A percentile compares a stretch with the other conserved stretches of the same genome.
Evolutionary conservation across 2,329 filamentous ascomycete genomes (phyloP).

Genomic region (Penicillium sp.): DNA sequence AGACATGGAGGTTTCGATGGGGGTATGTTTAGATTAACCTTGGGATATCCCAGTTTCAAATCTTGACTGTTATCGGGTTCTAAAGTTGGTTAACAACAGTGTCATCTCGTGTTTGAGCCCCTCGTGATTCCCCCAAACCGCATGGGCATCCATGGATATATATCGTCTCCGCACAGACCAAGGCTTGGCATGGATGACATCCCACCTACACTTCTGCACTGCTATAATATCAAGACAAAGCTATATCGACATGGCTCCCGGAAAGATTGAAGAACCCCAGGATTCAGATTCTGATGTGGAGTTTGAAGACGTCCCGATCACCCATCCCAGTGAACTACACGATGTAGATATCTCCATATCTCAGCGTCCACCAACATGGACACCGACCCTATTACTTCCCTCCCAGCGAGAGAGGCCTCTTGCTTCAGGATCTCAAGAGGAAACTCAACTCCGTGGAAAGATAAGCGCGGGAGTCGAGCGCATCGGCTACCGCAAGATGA

Average conservation of each 20-base stretch:
- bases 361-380: slow-evolving; percentile 15
- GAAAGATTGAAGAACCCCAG: not conserved
- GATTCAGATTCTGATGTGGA: slow-evolving; percentile 21
- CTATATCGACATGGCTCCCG: slow-evolving; percentile 3
- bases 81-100: too few relatives aligned
- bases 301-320: slow-evolving; percentile 24
- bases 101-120: too few relatives aligned
- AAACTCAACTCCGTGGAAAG: slow-evolving; percentile 41
- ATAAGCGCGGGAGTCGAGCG: slow-evolving; percentile 18
- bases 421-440: slow-evolving; percentile 59
- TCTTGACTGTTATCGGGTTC: too few relatives aligned
- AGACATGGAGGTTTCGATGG: too few relatives aligned
- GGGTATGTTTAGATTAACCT: too few relatives aligned
- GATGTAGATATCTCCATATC: not conserved
- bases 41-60: too few relatives aligned
- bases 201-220: slow-evolving; percentile 5
- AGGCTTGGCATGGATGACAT: slow-evolving; percentile 40
- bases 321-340: not conserved
- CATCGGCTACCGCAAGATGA: slow-evolving; percentile 30
- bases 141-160: not conserved
- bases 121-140: too few relatives aligned
- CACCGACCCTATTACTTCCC: slow-evolving; percentile 43
- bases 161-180: slow-evolving; percentile 30
- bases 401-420: slow-evolving; percentile 57
- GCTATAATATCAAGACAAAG: not conserved